These are phyloP conservation scores for Thymus mandschuricus DNA, from an alignment of 257 asterid genomes.

Conservation along the genomic window DNA sequence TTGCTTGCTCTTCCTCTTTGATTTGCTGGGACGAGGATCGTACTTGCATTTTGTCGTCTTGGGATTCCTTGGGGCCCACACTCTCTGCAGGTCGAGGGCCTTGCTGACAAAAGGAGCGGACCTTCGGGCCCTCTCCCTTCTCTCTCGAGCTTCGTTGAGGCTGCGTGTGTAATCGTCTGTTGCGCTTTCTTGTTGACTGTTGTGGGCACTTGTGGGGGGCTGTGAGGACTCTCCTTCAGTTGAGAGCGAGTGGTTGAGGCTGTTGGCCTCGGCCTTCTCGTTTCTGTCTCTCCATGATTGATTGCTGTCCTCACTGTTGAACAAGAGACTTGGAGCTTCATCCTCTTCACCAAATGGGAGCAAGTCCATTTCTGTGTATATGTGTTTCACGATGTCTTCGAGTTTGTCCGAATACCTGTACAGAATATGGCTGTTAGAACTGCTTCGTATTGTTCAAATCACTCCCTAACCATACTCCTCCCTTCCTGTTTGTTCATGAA, in stretches of 20 bases:
- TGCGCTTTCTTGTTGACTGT: conserved; percentile 32
- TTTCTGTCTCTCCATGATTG: conserved; percentile 73
- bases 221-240: conserved; percentile 54
- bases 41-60: conserved; percentile 52
- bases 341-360: conserved; percentile 89
- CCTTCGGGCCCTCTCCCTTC: conserved; percentile 69
- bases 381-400: conserved; percentile 58
- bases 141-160: conserved; percentile 78
- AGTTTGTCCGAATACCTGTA: conserved; percentile 66
- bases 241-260: conserved; percentile 47
- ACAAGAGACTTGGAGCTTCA: conserved; percentile 58
- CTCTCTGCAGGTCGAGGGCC: conserved; percentile 83
- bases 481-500: not conserved
- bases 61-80: conserved; percentile 83
- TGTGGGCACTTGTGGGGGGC: conserved; percentile 39
- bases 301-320: conserved; percentile 91
- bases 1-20: conserved; percentile 52
- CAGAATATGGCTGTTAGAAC: conserved; percentile 16
- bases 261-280: conserved; percentile 53
- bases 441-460: not conserved
- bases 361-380: conserved; percentile 74
- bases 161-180: conserved; percentile 55
- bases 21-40: conserved; percentile 50
- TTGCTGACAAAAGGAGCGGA: conserved; percentile 52
- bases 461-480: too few relatives aligned